Percentiles rank a stretch among this genome's conserved stretches.
These are phyloP conservation scores for Dendrobium chrysotoxum DNA, from an alignment of 106 monocot species.

Conservation along the genomic window DNA sequence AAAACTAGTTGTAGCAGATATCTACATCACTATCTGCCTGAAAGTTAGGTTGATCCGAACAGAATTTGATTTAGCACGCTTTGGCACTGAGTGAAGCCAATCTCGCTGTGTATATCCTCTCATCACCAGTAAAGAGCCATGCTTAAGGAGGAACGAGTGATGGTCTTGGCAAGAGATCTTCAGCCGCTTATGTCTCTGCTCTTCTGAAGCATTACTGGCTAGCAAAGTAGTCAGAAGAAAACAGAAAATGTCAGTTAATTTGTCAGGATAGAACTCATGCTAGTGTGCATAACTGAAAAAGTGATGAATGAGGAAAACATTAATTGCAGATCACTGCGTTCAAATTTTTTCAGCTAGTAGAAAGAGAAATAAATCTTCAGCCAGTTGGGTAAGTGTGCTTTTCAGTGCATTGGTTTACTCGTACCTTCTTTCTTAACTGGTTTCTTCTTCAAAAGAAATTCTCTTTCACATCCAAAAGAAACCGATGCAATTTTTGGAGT, in stretches of 20 bases:
- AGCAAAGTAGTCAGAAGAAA: not conserved
- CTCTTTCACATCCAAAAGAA: slow-evolving; percentile 88
- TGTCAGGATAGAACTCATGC: too few relatives aligned
- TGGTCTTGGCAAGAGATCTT: slow-evolving; percentile 33
- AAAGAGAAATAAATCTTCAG: not conserved
- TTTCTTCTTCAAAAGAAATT: slow-evolving; percentile 70
- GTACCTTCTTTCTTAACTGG: slow-evolving; percentile 50
- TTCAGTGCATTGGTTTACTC: not conserved
- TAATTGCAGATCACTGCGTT: too few relatives aligned
- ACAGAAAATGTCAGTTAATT: not conserved
- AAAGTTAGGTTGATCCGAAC: slow-evolving; percentile 92
- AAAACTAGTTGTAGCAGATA: not conserved
- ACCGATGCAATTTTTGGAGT: slow-evolving; percentile 92
- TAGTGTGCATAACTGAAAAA: too few relatives aligned
- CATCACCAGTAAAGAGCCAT: slow-evolving; percentile 90
- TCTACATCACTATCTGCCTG: slow-evolving; percentile 36
- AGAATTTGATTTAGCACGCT: slow-evolving; percentile 59
- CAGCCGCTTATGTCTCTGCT: slow-evolving; percentile 26
- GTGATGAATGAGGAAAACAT: too few relatives aligned
- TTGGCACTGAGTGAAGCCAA: slow-evolving; percentile 89
- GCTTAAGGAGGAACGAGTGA: slow-evolving; percentile 67
- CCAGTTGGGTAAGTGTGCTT: not conserved
- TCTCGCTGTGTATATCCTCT: slow-evolving; percentile 83
- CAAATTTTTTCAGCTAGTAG: not conserved
- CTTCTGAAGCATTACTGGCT: slow-evolving; percentile 15